phyloP scores from a whole-genome alignment of 495 filamentous ascomycete genomes.

The Xylaria palmicola region DNA sequence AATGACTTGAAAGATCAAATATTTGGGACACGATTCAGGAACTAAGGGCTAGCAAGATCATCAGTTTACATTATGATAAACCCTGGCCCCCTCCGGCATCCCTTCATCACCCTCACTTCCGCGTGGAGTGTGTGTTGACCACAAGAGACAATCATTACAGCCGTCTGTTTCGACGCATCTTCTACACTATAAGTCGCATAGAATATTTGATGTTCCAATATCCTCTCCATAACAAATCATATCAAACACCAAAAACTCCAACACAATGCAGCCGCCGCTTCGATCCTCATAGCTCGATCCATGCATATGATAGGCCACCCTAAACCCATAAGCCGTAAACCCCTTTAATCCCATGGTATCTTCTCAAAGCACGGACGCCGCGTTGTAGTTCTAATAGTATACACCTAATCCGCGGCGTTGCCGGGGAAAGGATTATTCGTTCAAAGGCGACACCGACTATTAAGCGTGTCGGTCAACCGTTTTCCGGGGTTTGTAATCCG shows the following conservation, averaged over 20 bases:
- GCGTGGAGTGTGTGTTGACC: too few species aligned
- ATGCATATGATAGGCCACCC: conserved; percentile 3
- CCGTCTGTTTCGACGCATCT: too few species aligned
- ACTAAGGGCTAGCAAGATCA: too few species aligned
- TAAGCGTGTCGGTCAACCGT: conserved; percentile 44
- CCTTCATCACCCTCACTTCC: too few species aligned
- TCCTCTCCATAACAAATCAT: too few species aligned
- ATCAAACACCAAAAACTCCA: background rate
- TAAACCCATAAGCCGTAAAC: background rate
- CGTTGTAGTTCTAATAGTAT: conserved; percentile 7
- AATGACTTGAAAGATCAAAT: too few species aligned
- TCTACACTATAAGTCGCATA: too few species aligned
- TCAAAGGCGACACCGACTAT: background rate
- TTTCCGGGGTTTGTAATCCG: conserved; percentile 68
- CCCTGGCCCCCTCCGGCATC: too few species aligned
- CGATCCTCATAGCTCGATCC: background rate
- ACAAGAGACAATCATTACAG: too few species aligned
- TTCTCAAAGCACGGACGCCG: conserved; percentile 14
- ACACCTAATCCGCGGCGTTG: conserved; percentile 3
- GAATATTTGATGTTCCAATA: too few species aligned
- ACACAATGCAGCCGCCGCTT: background rate
- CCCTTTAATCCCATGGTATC: conserved; percentile 16
- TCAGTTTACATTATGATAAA: too few species aligned
- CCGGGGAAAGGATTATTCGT: background rate
- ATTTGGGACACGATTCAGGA: too few species aligned